A percentile compares a stretch with the other conserved stretches of the same genome.
These are phyloP conservation scores for Mycena alexandri DNA, from an alignment of 768 basidiomycete species.

Conservation along the genomic window DNA sequence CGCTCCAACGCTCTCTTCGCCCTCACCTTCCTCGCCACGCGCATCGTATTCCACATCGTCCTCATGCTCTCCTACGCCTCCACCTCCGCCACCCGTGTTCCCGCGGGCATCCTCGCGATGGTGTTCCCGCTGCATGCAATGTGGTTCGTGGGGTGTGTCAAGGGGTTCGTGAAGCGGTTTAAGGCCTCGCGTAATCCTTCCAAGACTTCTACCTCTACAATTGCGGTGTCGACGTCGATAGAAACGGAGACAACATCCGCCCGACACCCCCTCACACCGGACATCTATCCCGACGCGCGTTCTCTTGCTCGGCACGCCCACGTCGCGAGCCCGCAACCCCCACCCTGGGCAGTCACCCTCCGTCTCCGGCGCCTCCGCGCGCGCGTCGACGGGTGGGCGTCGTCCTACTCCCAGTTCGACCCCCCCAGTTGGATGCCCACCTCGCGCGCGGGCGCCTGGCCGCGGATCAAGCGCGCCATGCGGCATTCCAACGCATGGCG, in stretches of 20 bases:
- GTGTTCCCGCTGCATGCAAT: conserved; percentile 64
- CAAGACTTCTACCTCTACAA: too few relatives aligned
- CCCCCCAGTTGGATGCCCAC: too few relatives aligned
- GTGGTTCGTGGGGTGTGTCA: conserved; percentile 67
- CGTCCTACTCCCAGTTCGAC: too few relatives aligned
- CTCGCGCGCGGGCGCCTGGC: background rate
- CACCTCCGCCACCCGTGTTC: conserved; percentile 51
- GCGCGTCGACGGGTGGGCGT: too few relatives aligned
- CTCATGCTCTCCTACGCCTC: conserved; percentile 52
- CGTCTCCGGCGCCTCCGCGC: too few relatives aligned
- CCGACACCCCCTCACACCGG: conserved; percentile 21
- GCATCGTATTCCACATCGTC: conserved; percentile 60
- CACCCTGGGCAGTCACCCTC: too few relatives aligned
- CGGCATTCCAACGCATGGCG: too few relatives aligned
- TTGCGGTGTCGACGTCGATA: too few relatives aligned
- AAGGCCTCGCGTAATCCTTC: too few relatives aligned
- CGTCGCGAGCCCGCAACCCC: background rate
- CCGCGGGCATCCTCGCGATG: conserved; percentile 52
- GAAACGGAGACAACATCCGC: too few relatives aligned
- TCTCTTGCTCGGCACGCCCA: conserved; percentile 14
- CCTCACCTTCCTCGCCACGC: conserved; percentile 61
- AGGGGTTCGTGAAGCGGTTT: conserved; percentile 56
- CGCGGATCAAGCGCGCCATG: too few relatives aligned
- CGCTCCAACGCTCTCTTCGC: conserved; percentile 67
- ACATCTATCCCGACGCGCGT: conserved; percentile 30